Evolutionary conservation across 306 rosid genomes (phyloP).

Genomic region (Trifolium pratense): DNA sequence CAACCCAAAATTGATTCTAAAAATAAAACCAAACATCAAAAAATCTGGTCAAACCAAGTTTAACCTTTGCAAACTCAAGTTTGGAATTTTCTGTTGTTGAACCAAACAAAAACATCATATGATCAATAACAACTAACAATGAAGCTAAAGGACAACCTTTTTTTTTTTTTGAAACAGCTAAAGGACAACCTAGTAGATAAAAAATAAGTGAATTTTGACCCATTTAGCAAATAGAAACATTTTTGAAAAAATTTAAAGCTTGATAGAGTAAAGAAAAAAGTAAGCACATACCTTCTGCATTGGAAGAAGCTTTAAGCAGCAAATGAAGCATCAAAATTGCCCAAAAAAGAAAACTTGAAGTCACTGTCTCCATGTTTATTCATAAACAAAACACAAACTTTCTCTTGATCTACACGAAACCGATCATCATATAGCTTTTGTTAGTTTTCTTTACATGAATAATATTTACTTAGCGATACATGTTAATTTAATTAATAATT

Average conservation of each 20-base stretch:
- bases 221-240: no score
- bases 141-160: no score
- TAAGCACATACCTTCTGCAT: slow-evolving; percentile 67
- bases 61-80: neutral
- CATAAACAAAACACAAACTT: slow-evolving; percentile 32
- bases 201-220: no score
- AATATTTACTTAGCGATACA: neutral
- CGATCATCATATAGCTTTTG: slow-evolving; percentile 23
- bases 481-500: neutral
- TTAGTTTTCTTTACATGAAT: slow-evolving; percentile 28
- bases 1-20: neutral
- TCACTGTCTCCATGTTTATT: slow-evolving; percentile 42
- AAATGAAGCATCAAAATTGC: slow-evolving; percentile 59
- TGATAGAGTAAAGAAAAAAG: no score
- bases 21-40: neutral
- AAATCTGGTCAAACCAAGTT: neutral
- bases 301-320: slow-evolving; percentile 53
- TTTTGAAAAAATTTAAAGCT: no score
- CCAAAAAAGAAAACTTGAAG: slow-evolving; percentile 51
- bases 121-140: neutral
- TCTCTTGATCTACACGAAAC: slow-evolving; percentile 42
- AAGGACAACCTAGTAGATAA: no score
- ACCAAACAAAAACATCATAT: no score
- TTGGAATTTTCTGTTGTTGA: no score
- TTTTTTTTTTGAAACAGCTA: no score